Base-by-base conservation (phyloP, 73 alveolate genomes). In the Halteria grandinella region DNA sequence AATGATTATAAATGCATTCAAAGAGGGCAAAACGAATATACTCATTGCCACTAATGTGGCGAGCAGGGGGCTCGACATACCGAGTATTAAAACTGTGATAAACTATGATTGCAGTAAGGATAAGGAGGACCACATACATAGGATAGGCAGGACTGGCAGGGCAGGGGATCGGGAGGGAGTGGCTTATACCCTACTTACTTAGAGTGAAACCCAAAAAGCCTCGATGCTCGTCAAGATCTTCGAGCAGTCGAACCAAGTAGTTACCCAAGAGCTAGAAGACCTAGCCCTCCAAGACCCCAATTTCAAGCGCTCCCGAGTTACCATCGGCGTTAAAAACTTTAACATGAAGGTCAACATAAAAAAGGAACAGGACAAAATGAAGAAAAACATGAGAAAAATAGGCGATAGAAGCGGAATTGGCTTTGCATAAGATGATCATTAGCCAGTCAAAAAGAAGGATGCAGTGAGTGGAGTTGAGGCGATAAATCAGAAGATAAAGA, bases 101-200 rank as follows among this genome's bases (percentile, higher is more conserved):
- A 90, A 90, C 86, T 90, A 36, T 69, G 92, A 86, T 48, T 45
- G 69, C 48, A 87, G 93, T 24, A 53, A 57, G 44, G 71, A 44
- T 59, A 75, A 73, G 14, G 94, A 90, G 4, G 92, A 86, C 45
- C 91, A 90, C 75, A 75, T 84, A 29, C 97, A 90, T 69, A 62
- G 97, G 57, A 69, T 86, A 0, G 97, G 97, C 31, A 85, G 97
- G 70, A 86, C 94, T 0, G 97, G 97, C 31, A 79, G 97, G 59
- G 82, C 91, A 20, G 93, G 90, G 39, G 88, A 78, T 71, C 50
- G 74, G 23, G 90, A 86, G 34, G 97, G 94, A 12, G 85, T 77
- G 7, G 94, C 97, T 0, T 86, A 80, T 60, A 64, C 94, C 15
- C 55, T 90, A 3, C 64, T 90, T 0, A 39, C 72, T 12, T 72